phyloP scores from a whole-genome alignment of 768 basidiomycete species.

The Lactifluus hygrophoroides region DNA sequence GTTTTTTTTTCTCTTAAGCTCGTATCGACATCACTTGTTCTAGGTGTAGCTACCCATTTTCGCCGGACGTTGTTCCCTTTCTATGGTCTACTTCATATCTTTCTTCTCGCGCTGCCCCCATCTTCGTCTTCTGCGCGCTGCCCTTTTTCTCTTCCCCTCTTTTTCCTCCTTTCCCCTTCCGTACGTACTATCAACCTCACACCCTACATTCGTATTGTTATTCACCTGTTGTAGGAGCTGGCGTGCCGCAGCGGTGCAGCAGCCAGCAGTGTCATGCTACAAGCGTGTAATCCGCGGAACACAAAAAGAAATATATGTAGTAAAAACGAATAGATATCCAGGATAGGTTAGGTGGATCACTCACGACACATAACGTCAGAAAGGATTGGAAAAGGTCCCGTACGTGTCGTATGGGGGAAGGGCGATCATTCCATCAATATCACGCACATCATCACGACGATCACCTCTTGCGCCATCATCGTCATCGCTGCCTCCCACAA shows the following conservation, averaged over 20 bases:
- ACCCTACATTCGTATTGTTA: slow-evolving; percentile 17
- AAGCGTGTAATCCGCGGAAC: slow-evolving; percentile 15
- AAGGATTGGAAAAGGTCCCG: too few relatives aligned
- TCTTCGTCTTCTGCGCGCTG: slow-evolving; percentile 5
- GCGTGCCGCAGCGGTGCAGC: slow-evolving; percentile 3
- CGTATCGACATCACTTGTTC: slow-evolving; percentile 6
- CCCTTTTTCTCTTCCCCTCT: background rate
- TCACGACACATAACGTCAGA: too few relatives aligned
- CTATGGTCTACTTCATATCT: background rate
- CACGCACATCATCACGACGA: too few relatives aligned
- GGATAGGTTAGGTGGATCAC: background rate
- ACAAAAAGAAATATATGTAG: slow-evolving; percentile 4
- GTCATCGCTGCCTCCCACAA: too few relatives aligned
- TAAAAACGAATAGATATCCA: slow-evolving; percentile 1
- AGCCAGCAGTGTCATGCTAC: slow-evolving; percentile 6
- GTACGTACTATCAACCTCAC: slow-evolving; percentile 11
- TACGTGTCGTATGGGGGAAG: too few relatives aligned
- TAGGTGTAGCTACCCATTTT: background rate
- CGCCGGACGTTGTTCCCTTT: background rate
- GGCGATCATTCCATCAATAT: too few relatives aligned
- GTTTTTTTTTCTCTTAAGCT: background rate
- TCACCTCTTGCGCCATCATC: too few relatives aligned
- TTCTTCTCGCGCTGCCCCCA: background rate
- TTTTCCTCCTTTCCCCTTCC: background rate
- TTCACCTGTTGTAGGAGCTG: slow-evolving; percentile 16